Evolutionary conservation across 768 basidiomycete genomes (phyloP).

Genomic region (Floccularia luteovirens): DNA sequence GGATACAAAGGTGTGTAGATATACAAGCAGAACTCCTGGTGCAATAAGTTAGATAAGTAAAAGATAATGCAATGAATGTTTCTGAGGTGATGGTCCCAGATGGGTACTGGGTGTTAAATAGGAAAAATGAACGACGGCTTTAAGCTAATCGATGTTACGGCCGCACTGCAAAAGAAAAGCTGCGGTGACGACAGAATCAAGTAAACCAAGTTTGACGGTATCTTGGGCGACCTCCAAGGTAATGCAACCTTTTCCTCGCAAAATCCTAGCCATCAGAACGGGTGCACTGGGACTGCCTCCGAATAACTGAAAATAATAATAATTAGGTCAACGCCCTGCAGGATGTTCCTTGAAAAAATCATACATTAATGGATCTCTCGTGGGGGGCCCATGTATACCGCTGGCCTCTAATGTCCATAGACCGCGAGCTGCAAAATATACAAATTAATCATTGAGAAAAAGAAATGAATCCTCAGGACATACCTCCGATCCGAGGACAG

Average conservation of each 20-base stretch:
- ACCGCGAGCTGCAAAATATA: conserved; percentile 27
- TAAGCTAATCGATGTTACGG: conserved; percentile 46
- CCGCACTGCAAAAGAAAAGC: conserved; percentile 52
- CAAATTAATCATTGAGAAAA: neutral
- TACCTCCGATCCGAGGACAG: conserved; percentile 40
- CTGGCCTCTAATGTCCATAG: conserved; percentile 42
- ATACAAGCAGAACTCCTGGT: too few relatives aligned
- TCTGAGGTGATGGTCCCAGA: too few relatives aligned
- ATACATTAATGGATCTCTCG: conserved; percentile 45
- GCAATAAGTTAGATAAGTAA: too few relatives aligned
- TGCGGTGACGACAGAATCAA: conserved; percentile 44
- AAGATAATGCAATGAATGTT: too few relatives aligned
- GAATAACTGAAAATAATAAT: conserved; percentile 32
- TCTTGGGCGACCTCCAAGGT: conserved; percentile 48
- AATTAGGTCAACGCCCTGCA: neutral
- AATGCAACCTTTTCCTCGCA: conserved; percentile 33
- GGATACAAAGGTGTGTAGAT: too few relatives aligned
- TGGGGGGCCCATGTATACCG: conserved; percentile 51
- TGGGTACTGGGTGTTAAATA: too few relatives aligned
- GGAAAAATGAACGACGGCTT: too few relatives aligned
- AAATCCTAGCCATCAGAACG: conserved; percentile 43
- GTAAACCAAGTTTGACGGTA: conserved; percentile 45
- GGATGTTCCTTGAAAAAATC: conserved; percentile 11
- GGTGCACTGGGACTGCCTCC: conserved; percentile 24
- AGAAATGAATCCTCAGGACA: conserved; percentile 3